phyloP scores from a whole-genome alignment of 306 rosid genomes.

The barrel medic (Medicago truncatula) region MtrunA17r5.0-ANR NC_053045.1:37217001-37217500 shows the following conservation, averaged over 20 bases:
- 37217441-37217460: background rate
- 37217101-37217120: slow-evolving; percentile 52
- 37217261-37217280: slow-evolving; percentile 54
- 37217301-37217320: slow-evolving; percentile 23
- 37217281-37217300: slow-evolving; percentile 55
- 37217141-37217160: slow-evolving; percentile 83
- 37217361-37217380: slow-evolving; percentile 35
- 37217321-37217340: slow-evolving; percentile 55
- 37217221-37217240: slow-evolving; percentile 57
- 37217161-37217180: slow-evolving; percentile 46
- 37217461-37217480: no score
- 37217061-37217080: slow-evolving; percentile 55
- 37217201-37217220: slow-evolving; percentile 57
- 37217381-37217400: background rate
- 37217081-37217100: slow-evolving; percentile 65
- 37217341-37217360: slow-evolving; percentile 51
- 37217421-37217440: background rate
- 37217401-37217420: background rate
- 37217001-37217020: slow-evolving; percentile 30
- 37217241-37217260: slow-evolving; percentile 42
- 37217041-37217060: slow-evolving; percentile 48
- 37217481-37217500: no score
- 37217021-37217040: slow-evolving; percentile 57
- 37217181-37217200: slow-evolving; percentile 45
- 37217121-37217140: slow-evolving; percentile 50